A percentile compares a stretch with the other conserved stretches of the same genome.
Evolutionary conservation across 345 rosid genomes (phyloP).

Genomic region (Aegle marmelos): DNA sequence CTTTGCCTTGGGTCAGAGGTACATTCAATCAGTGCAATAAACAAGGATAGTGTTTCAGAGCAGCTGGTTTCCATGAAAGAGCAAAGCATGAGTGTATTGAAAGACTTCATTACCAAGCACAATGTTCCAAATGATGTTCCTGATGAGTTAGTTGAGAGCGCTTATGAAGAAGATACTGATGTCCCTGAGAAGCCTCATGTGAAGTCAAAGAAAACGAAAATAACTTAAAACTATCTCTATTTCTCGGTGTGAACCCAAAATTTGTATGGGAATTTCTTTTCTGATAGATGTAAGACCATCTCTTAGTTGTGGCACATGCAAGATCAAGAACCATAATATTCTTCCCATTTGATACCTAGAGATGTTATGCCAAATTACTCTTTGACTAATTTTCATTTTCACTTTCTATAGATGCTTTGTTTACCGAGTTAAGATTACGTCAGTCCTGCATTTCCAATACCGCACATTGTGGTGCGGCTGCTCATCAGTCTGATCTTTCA

Average conservation of each 20-base stretch:
- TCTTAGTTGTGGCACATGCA: not conserved
- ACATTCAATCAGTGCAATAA: constrained; percentile 39
- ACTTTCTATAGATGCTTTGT: not conserved
- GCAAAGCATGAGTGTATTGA: constrained; percentile 67
- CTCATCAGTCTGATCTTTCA: not conserved
- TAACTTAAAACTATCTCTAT: constrained; percentile 27
- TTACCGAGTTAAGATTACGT: not conserved
- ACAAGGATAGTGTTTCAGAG: constrained; percentile 47
- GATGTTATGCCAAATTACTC: not conserved
- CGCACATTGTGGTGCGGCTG: not conserved
- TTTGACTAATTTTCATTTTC: not conserved
- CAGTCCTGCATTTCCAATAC: not conserved
- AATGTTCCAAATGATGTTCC: constrained; percentile 77
- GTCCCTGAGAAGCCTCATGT: constrained; percentile 35
- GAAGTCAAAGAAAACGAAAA: constrained; percentile 65
- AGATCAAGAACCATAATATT: not conserved
- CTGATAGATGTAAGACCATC: not conserved
- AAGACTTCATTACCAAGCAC: constrained; percentile 81
- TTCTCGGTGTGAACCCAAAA: not conserved
- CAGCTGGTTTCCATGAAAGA: constrained; percentile 76
- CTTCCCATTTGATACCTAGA: not conserved
- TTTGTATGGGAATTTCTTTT: not conserved
- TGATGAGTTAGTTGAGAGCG: constrained; percentile 52
- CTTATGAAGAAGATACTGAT: constrained; percentile 49
- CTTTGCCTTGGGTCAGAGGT: constrained; percentile 65